Conservation (phyloP, 2,329 filamentous ascomycete species). For the Zymoseptoria ardabiliae region DNA sequence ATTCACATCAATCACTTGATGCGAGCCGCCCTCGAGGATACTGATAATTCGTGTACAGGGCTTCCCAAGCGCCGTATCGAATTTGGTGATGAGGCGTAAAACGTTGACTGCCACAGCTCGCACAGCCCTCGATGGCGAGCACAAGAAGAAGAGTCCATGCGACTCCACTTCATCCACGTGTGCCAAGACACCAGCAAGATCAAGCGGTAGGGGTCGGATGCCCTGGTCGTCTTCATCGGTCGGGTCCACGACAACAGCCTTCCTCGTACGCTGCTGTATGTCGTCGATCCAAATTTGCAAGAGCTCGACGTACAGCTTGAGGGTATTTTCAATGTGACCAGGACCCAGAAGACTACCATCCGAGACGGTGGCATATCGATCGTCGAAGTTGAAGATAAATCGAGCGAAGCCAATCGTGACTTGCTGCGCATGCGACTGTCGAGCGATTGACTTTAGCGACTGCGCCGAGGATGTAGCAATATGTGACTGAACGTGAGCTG, state of each 20-base stretch:
- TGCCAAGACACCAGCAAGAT: slow-evolving; percentile 79
- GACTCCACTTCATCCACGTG: slow-evolving; percentile 96
- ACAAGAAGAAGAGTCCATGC: slow-evolving; percentile 93
- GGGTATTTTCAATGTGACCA: slow-evolving; percentile 87
- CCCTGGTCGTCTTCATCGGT: slow-evolving; percentile 46
- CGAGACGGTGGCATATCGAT: slow-evolving; percentile 94
- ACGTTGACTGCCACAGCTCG: slow-evolving; percentile 88
- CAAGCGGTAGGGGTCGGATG: slow-evolving; percentile 43
- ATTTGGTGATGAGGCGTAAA: slow-evolving; percentile 83
- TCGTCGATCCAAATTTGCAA: slow-evolving; percentile 97
- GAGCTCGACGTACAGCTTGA: slow-evolving; percentile 87
- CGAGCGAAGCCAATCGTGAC: slow-evolving; percentile 94
- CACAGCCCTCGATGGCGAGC: slow-evolving; percentile 86
- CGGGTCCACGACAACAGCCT: slow-evolving; percentile 56
- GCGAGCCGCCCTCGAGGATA: slow-evolving; percentile 83
- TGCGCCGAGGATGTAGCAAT: slow-evolving; percentile 89
- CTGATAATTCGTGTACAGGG: slow-evolving; percentile 74
- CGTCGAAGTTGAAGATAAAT: slow-evolving; percentile 98
- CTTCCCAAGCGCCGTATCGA: slow-evolving; percentile 79
- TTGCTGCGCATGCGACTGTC: slow-evolving; percentile 86
- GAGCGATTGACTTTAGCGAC: slow-evolving; percentile 89
- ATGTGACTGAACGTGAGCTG: slow-evolving; percentile 85
- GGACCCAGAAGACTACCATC: slow-evolving; percentile 94
- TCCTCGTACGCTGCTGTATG: slow-evolving; percentile 76
- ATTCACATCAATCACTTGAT: slow-evolving; percentile 83